Conservation (phyloP, 352 stramenopile genomes). For the Globisporangium iwayamae region DNA sequence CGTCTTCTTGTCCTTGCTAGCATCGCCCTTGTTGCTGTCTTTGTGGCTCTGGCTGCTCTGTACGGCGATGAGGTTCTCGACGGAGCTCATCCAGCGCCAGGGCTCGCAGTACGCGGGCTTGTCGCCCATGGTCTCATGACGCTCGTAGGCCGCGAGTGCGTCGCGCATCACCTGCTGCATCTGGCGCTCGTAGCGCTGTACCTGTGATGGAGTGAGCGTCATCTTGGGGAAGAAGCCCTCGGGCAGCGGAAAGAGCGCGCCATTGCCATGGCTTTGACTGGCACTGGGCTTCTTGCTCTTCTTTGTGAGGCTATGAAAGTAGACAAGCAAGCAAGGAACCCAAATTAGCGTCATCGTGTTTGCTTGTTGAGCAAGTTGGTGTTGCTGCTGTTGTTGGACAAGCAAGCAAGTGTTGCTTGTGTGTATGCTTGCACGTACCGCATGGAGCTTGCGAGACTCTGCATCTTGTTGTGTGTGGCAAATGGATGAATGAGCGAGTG, state of each 20-base stretch:
- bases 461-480: slow-evolving; percentile 6
- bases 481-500: background rate
- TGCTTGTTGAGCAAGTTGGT: background rate
- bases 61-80: slow-evolving; percentile 26
- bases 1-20: background rate
- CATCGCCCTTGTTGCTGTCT: background rate
- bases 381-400: background rate
- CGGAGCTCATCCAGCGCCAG: slow-evolving; percentile 18
- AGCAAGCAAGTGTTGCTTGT: background rate
- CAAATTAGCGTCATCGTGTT: background rate
- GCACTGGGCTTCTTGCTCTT: background rate
- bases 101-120: slow-evolving; percentile 18
- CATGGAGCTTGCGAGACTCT: slow-evolving; percentile 10
- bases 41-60: slow-evolving; percentile 4
- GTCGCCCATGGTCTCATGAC: slow-evolving; percentile 37
- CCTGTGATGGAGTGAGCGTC: slow-evolving; percentile 23
- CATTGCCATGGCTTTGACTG: background rate
- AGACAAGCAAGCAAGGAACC: background rate
- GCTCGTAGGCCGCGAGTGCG: slow-evolving; percentile 39
- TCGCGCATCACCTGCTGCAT: slow-evolving; percentile 32
- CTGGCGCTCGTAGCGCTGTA: slow-evolving; percentile 32
- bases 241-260: slow-evolving; percentile 25
- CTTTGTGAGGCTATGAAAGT: slow-evolving; percentile 1
- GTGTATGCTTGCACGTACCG: background rate
- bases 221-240: slow-evolving; percentile 44